Evolutionary conservation across 257 asterid genomes (phyloP).

Genomic region (Verbena officinalis): DNA sequence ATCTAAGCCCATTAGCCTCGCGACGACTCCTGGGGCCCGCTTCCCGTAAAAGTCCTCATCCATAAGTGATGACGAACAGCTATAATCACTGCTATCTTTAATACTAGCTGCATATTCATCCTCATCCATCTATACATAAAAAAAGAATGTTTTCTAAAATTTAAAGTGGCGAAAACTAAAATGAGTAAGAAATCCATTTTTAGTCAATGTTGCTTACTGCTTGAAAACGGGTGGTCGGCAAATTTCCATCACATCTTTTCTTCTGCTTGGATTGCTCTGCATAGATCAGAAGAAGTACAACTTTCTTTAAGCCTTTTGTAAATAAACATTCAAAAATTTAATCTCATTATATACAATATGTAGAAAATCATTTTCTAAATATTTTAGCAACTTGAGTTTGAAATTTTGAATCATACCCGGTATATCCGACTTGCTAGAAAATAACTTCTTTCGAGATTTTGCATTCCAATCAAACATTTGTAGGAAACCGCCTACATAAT

Average conservation of each 20-base stretch:
- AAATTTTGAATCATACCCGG: slow-evolving; percentile 48
- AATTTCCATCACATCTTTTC: slow-evolving; percentile 68
- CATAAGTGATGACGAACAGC: slow-evolving; percentile 75
- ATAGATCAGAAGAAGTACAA: slow-evolving; percentile 25
- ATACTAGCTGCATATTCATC: slow-evolving; percentile 56
- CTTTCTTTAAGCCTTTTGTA: neutral
- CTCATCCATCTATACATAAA: slow-evolving; percentile 53
- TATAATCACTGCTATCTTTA: slow-evolving; percentile 69
- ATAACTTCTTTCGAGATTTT: slow-evolving; percentile 82
- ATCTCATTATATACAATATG: too few species aligned
- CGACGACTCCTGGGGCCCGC: slow-evolving; percentile 80
- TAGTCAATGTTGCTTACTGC: slow-evolving; percentile 42
- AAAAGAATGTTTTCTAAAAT: neutral
- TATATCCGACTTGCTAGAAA: slow-evolving; percentile 65
- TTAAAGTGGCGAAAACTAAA: neutral
- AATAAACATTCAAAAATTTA: too few species aligned
- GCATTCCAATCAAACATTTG: slow-evolving; percentile 95
- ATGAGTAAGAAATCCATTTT: neutral
- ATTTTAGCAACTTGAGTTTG: neutral
- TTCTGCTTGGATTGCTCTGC: slow-evolving; percentile 85
- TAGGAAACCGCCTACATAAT: slow-evolving; percentile 82
- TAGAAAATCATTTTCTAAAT: too few species aligned
- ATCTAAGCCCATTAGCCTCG: slow-evolving; percentile 97
- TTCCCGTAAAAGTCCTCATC: slow-evolving; percentile 68
- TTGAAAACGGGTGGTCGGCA: slow-evolving; percentile 60